These are phyloP conservation scores for Silene latifolia DNA, from an alignment of 148 eudicot genomes.

Conservation along the genomic window DNA sequence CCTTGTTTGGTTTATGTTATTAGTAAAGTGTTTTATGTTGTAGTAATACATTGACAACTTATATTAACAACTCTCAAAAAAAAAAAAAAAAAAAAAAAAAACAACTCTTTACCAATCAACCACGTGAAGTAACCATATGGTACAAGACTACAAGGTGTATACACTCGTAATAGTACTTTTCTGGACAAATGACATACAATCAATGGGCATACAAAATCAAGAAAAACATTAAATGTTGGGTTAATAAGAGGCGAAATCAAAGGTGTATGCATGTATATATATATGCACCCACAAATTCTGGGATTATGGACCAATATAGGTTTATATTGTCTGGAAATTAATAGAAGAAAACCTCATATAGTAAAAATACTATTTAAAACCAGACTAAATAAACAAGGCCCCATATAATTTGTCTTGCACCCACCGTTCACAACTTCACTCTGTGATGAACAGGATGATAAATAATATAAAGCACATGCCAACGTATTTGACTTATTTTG, in stretches of 20 bases:
- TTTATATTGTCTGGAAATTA: conserved; percentile 21
- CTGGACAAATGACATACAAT: conserved; percentile 2
- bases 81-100: too few species aligned
- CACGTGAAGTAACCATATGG: too few species aligned
- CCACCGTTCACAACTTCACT: background rate
- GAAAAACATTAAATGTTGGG: conserved; percentile 13
- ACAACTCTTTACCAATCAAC: too few species aligned
- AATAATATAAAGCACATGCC: conserved; percentile 1
- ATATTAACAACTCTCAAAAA: too few species aligned
- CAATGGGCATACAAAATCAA: background rate
- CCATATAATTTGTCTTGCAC: conserved; percentile 16
- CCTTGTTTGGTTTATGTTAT: too few species aligned
- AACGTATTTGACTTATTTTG: conserved; percentile 3
- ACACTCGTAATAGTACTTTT: background rate
- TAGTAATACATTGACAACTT: too few species aligned
- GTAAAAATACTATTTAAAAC: conserved; percentile 4
- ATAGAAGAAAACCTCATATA: background rate
- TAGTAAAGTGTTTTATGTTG: too few species aligned
- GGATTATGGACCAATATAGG: conserved; percentile 11
- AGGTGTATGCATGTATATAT: background rate
- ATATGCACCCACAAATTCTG: background rate
- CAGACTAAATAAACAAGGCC: conserved; percentile 5
- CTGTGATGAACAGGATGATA: background rate
- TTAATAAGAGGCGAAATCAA: conserved; percentile 6
- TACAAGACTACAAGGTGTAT: too few species aligned